These are phyloP conservation scores for Alternaria sp. DNA, from an alignment of 2,329 filamentous ascomycete species.

Conservation along the genomic window DNA sequence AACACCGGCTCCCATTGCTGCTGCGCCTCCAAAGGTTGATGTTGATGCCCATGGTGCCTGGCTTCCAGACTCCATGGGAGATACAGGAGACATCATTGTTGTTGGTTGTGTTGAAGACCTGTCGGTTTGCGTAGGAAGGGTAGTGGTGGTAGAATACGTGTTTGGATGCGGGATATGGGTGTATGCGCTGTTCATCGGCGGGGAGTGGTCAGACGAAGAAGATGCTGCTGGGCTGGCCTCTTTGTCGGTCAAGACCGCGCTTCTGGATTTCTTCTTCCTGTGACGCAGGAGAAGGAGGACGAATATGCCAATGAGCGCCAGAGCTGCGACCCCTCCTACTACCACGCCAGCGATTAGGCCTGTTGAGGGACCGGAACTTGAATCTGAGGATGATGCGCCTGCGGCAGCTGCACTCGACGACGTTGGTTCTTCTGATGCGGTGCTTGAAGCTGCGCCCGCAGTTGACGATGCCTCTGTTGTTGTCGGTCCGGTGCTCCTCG, in stretches of 20 bases:
- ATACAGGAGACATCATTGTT: slow-evolving; percentile 2
- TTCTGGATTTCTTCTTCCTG: slow-evolving; percentile 5
- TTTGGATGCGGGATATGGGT: not conserved
- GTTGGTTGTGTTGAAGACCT: not conserved
- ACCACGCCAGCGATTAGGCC: slow-evolving; percentile 19
- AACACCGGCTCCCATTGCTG: not conserved
- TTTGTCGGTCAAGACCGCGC: not conserved
- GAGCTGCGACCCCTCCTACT: slow-evolving; percentile 15
- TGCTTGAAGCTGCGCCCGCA: not conserved
- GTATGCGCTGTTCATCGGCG: not conserved
- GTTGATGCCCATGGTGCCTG: slow-evolving; percentile 5
- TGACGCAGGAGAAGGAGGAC: slow-evolving; percentile 17
- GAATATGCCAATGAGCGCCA: slow-evolving; percentile 16
- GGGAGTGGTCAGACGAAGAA: not conserved
- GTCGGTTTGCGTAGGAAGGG: not conserved
- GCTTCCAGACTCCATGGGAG: not conserved
- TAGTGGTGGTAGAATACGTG: not conserved
- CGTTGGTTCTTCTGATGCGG: not conserved
- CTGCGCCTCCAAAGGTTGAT: not conserved
- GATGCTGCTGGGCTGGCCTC: not conserved
- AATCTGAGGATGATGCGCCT: not conserved
- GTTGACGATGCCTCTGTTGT: not conserved
- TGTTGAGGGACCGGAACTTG: slow-evolving; percentile 1
- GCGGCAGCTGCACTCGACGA: not conserved
- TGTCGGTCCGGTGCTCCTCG: not conserved